A percentile compares a stretch with the other conserved stretches of the same genome.
Evolutionary conservation across 768 basidiomycete genomes (phyloP).

Genomic region (Lactifluus piperatus): DNA sequence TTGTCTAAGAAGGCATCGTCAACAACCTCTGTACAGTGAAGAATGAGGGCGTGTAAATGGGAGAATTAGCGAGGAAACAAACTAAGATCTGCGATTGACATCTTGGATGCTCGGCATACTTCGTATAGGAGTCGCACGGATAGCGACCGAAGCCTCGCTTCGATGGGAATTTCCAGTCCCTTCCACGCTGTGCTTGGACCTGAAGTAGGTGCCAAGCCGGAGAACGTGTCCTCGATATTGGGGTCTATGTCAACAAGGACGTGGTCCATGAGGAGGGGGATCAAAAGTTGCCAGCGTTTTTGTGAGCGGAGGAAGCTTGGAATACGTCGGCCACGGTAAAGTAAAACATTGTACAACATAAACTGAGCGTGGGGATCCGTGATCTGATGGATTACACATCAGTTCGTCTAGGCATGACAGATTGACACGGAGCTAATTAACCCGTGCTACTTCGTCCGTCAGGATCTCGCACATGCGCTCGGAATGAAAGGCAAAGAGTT

Average conservation of each 20-base stretch:
- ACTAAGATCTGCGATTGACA: slow-evolving; percentile 75
- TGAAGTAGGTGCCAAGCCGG: slow-evolving; percentile 32
- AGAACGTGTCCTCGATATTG: slow-evolving; percentile 46
- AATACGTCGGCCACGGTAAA: slow-evolving; percentile 63
- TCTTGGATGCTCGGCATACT: slow-evolving; percentile 84
- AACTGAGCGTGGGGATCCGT: slow-evolving; percentile 81
- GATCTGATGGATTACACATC: slow-evolving; percentile 36
- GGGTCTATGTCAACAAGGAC: slow-evolving; percentile 74
- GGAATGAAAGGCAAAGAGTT: slow-evolving; percentile 85
- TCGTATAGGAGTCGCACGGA: slow-evolving; percentile 79
- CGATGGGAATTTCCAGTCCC: slow-evolving; percentile 55
- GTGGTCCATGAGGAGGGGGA: slow-evolving; percentile 81
- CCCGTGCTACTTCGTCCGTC: slow-evolving; percentile 56
- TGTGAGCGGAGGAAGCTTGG: slow-evolving; percentile 66
- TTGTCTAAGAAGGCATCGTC: slow-evolving; percentile 78
- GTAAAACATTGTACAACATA: slow-evolving; percentile 70
- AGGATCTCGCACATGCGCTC: slow-evolving; percentile 85
- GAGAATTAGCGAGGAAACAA: slow-evolving; percentile 25
- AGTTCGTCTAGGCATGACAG: background rate
- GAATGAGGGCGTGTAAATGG: background rate
- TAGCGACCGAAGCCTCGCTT: slow-evolving; percentile 68
- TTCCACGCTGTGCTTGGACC: slow-evolving; percentile 22
- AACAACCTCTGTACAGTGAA: slow-evolving; percentile 52
- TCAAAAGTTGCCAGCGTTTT: slow-evolving; percentile 74
- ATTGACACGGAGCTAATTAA: slow-evolving; percentile 28